phyloP scores from a whole-genome alignment of 2,329 filamentous ascomycete species.

The Alternaria incomplexa region DNA sequence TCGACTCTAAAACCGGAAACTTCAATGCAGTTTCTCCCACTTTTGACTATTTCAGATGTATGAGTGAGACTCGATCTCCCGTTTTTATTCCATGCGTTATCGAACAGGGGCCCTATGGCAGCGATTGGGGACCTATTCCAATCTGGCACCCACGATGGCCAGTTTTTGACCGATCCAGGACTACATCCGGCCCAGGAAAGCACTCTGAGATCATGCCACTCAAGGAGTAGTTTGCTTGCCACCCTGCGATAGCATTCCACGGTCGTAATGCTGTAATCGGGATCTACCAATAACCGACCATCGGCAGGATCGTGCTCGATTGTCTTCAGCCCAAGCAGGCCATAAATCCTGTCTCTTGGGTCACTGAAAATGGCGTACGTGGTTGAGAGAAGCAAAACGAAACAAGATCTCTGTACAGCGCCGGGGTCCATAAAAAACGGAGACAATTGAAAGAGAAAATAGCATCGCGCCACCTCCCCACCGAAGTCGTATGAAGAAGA shows the following conservation, averaged over 20 bases:
- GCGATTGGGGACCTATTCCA: too few relatives aligned
- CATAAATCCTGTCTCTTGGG: background rate
- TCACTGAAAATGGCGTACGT: background rate
- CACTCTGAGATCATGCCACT: background rate
- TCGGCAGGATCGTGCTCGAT: background rate
- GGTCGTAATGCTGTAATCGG: background rate
- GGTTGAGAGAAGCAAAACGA: background rate
- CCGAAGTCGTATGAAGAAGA: too few relatives aligned
- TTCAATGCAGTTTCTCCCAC: background rate
- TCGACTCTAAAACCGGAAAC: background rate
- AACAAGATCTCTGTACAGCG: too few relatives aligned
- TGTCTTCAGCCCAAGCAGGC: background rate
- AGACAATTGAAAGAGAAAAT: background rate
- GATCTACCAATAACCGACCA: background rate
- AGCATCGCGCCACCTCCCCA: too few relatives aligned
- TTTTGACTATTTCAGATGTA: background rate
- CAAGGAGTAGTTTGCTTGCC: background rate
- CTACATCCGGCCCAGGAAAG: background rate
- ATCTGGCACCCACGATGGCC: background rate
- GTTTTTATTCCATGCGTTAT: too few relatives aligned
- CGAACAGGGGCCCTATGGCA: too few relatives aligned
- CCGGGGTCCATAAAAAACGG: too few relatives aligned
- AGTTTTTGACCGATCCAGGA: background rate
- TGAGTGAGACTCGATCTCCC: too few relatives aligned
- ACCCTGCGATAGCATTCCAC: background rate